Percentiles rank a stretch among this genome's conserved stretches.
Evolutionary conservation across 2,329 filamentous ascomycete genomes (phyloP).

Genomic region (Clarireedia monteithiana): DNA sequence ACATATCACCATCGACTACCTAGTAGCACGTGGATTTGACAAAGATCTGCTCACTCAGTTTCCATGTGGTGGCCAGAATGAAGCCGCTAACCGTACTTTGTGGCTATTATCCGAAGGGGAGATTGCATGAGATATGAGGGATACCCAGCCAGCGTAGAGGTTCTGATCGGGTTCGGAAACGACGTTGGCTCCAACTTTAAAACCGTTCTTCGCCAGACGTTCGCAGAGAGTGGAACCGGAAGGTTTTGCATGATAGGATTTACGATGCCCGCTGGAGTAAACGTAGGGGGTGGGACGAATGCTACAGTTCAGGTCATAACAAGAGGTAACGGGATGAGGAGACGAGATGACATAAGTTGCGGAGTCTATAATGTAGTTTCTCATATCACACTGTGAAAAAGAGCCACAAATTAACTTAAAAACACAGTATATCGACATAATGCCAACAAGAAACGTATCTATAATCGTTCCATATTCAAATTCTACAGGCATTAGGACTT

Average conservation of each 20-base stretch:
- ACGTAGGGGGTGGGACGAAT: slow-evolving; percentile 49
- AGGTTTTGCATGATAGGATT: slow-evolving; percentile 60
- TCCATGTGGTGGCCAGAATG: slow-evolving; percentile 40
- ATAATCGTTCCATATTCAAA: slow-evolving; percentile 48
- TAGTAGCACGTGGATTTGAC: slow-evolving; percentile 38
- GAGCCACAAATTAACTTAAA: not conserved
- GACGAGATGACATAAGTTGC: slow-evolving; percentile 27
- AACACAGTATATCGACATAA: slow-evolving; percentile 58
- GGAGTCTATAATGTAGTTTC: slow-evolving; percentile 54
- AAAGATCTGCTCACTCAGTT: slow-evolving; percentile 34
- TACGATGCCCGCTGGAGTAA: slow-evolving; percentile 35
- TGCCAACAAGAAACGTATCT: slow-evolving; percentile 47
- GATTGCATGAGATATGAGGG: slow-evolving; percentile 44
- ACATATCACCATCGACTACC: slow-evolving; percentile 50
- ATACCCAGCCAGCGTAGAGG: slow-evolving; percentile 30
- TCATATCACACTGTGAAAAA: not conserved
- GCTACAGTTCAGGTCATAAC: slow-evolving; percentile 67
- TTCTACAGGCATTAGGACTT: slow-evolving; percentile 42
- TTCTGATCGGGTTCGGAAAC: slow-evolving; percentile 21
- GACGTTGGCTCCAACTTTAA: slow-evolving; percentile 20
- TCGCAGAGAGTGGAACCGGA: slow-evolving; percentile 33
- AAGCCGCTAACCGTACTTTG: slow-evolving; percentile 36
- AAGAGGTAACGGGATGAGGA: slow-evolving; percentile 42
- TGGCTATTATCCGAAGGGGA: slow-evolving; percentile 42
- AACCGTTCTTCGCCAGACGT: slow-evolving; percentile 18